Evolutionary conservation across 257 asterid species (phyloP).

Genomic region (Plantago elongata): DNA sequence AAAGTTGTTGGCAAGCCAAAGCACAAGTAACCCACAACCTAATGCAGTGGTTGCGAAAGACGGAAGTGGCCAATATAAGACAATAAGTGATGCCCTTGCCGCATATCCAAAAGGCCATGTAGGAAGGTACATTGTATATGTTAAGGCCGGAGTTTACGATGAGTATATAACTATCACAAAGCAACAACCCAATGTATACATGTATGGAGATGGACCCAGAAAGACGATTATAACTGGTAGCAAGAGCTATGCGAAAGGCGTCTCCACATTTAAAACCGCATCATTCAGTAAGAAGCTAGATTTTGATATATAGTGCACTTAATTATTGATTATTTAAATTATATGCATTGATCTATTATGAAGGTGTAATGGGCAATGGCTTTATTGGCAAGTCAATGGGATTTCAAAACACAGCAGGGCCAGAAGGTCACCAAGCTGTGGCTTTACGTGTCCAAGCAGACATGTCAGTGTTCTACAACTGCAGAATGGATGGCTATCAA

Average conservation of each 20-base stretch:
- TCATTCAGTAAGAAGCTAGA: slow-evolving; percentile 24
- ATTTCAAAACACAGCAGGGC: slow-evolving; percentile 41
- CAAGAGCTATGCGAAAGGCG: slow-evolving; percentile 27
- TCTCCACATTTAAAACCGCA: slow-evolving; percentile 34
- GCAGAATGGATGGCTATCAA: slow-evolving; percentile 43
- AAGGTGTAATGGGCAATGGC: slow-evolving; percentile 34
- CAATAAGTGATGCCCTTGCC: slow-evolving; percentile 24
- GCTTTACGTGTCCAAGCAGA: slow-evolving; percentile 42
- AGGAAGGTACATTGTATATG: slow-evolving; percentile 35
- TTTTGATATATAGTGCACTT: background rate
- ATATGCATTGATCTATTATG: background rate
- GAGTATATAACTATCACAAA: slow-evolving; percentile 28
- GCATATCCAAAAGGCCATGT: slow-evolving; percentile 31
- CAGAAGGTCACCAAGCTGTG: slow-evolving; percentile 49
- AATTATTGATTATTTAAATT: background rate
- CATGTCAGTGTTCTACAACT: slow-evolving; percentile 40
- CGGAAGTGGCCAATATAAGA: slow-evolving; percentile 33
- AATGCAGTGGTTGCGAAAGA: slow-evolving; percentile 42
- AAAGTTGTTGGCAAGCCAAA: slow-evolving; percentile 23
- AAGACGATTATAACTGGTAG: slow-evolving; percentile 37
- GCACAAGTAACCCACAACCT: slow-evolving; percentile 17
- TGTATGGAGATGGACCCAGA: slow-evolving; percentile 46
- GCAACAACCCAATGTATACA: slow-evolving; percentile 30
- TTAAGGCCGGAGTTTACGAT: slow-evolving; percentile 38
- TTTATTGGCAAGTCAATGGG: slow-evolving; percentile 43